These are phyloP conservation scores for Lichtheimia ramosa DNA, from an alignment of 371 early-diverging fungal genomes.

Conservation along the genomic window DNA sequence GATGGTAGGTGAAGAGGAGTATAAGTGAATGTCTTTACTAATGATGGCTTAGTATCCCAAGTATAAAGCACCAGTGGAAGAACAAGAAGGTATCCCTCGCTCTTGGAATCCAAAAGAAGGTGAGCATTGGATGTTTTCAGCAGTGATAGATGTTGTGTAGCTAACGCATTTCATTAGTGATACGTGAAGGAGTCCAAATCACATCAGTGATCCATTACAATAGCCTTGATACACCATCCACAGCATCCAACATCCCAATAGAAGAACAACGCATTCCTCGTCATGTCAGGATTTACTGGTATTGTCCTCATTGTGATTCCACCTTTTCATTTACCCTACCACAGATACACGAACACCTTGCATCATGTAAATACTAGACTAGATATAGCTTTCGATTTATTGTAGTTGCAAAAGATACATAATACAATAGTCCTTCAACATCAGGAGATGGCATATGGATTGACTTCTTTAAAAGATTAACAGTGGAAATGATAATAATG, in stretches of 20 bases:
- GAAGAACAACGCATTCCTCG: conserved; percentile 22
- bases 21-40: neutral
- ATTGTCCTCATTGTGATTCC: conserved; percentile 29
- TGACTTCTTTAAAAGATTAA: no score
- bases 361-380: neutral
- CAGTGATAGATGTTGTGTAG: neutral
- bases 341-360: conserved; percentile 12
- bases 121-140: conserved; percentile 3
- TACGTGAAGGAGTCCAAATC: conserved; percentile 39
- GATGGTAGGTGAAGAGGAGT: conserved; percentile 26
- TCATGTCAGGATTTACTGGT: conserved; percentile 35
- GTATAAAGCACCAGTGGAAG: conserved; percentile 18
- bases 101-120: conserved; percentile 47
- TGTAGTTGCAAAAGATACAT: no score
- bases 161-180: conserved; percentile 17
- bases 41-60: conserved; percentile 33
- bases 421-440: no score
- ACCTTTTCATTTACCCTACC: conserved; percentile 13
- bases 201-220: conserved; percentile 35
- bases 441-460: no score
- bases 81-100: conserved; percentile 25
- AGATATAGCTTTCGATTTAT: no score
- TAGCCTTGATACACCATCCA: conserved; percentile 30
- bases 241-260: conserved; percentile 29
- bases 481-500: no score